phyloP scores from a whole-genome alignment of 208 protist genomes.

The Phytomonas sp. region DNA sequence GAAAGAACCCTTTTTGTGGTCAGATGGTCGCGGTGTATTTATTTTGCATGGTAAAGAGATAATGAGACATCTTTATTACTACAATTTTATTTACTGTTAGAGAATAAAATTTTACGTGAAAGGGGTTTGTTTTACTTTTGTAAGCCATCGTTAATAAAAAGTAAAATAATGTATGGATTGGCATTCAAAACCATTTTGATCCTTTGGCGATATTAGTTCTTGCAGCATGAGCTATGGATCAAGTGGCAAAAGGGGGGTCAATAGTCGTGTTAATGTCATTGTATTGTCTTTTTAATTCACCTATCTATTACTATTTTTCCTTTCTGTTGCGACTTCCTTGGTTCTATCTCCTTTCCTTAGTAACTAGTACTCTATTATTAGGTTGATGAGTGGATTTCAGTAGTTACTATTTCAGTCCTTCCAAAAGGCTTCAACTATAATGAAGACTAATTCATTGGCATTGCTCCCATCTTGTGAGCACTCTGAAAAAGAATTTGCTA shows the following conservation, averaged over 20 bases:
- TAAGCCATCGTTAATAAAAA: neutral
- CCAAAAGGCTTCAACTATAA: neutral
- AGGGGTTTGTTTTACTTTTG: conserved; percentile 8
- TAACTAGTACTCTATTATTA: conserved; percentile 2
- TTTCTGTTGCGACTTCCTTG: conserved; percentile 14
- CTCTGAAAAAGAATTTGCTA: neutral
- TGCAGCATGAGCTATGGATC: neutral
- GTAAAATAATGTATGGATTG: conserved; percentile 5
- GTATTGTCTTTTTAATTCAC: conserved; percentile 7
- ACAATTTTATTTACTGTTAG: conserved; percentile 10
- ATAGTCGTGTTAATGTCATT: neutral
- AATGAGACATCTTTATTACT: neutral
- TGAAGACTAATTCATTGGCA: neutral
- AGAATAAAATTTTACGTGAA: neutral
- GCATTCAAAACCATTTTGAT: conserved; percentile 1
- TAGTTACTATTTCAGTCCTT: neutral
- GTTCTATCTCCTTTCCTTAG: conserved; percentile 16
- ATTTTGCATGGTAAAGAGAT: neutral
- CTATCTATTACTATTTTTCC: conserved; percentile 14
- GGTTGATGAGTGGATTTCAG: neutral
- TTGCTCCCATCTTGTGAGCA: neutral
- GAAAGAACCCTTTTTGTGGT: neutral
- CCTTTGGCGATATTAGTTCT: conserved; percentile 1
- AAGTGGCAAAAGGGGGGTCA: neutral
- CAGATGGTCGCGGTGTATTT: neutral